Evolutionary conservation across 2,329 filamentous ascomycete genomes (phyloP), one percentile per base, ranked within the genome.

Genomic region (Beauveria scarabaeidicola): DNA sequence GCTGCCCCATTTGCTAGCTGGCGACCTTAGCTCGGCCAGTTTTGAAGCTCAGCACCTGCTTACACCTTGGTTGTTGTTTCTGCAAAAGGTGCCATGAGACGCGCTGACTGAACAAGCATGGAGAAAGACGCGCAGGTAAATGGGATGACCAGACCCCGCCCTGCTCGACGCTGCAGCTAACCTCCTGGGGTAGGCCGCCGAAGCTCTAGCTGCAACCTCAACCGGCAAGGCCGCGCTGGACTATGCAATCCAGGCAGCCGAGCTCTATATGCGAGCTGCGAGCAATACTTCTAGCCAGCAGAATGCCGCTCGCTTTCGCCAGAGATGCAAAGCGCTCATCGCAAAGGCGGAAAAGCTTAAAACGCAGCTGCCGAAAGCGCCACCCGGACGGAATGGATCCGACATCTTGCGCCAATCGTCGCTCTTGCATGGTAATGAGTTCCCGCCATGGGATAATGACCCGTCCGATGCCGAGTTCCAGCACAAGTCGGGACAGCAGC

Each of bases 251-350:
- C 77, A 81, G 64, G 89, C 89, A 5, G 88, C 86, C 23, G 91
- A 97, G 70, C 77, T 88, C 54, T 92, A 94, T 66, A 90, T 97
- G 85, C 83, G 84, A 67, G 90, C 90, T 2, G 77, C 90, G 57
- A 79, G 78, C 61, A 76, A 89, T 61, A 81, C 86, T 6, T 72
- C 77, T n/a, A 78, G 75, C 55, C 74, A 82, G n/a, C 71, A 74
- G 4, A 87, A 95, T 60, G 90, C 84, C 65, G 75, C 77, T 46
- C 80, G 82, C n/a, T 74, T 95, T 53, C 83, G 85, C 64, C 73
- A 78, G 52, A 89, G 88, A 74, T 90, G 87, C 72, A 80, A 85
- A 66, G 80, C 86, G 54, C 76, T 95, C 53, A 81, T 96, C 62
- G 81, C 78, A 5, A 77, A 81, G 61, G 92, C 90, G 3, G 91